Conservation (phyloP, 306 rosid genomes). For the Albizia julibrissin region DNA sequence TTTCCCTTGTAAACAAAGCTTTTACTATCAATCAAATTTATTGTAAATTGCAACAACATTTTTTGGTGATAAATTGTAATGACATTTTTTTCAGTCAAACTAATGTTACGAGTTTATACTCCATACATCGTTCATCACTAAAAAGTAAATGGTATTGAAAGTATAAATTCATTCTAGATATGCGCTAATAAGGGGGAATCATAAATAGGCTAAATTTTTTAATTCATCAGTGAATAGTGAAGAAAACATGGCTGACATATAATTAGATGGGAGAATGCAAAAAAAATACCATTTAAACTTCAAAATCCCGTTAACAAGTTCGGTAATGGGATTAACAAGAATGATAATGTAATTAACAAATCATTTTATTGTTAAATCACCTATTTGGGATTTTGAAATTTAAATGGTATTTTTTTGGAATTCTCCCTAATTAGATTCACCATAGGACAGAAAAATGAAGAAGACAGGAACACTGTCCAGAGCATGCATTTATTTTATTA, state of each 20-base stretch:
- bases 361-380: too few relatives aligned
- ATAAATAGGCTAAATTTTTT: constrained; percentile 8
- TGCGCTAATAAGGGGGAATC: background rate
- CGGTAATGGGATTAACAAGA: too few relatives aligned
- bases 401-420: too few relatives aligned
- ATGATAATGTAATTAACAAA: too few relatives aligned
- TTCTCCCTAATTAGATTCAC: background rate
- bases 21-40: background rate
- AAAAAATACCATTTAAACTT: too few relatives aligned
- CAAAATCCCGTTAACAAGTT: too few relatives aligned
- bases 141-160: background rate
- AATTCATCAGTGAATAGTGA: constrained; percentile 24
- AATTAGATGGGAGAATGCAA: too few relatives aligned
- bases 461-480: background rate
- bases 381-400: too few relatives aligned
- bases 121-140: background rate
- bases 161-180: background rate
- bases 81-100: background rate
- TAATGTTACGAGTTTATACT: background rate
- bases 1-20: background rate
- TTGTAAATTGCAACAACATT: background rate
- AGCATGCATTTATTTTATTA: constrained; percentile 7
- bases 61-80: too few relatives aligned
- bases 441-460: background rate
- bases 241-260: constrained; percentile 20